Percentiles rank a stretch among this genome's conserved stretches.
Evolutionary conservation across 768 basidiomycete genomes (phyloP).

Genomic region (Cyclocybe cylindracea): DNA sequence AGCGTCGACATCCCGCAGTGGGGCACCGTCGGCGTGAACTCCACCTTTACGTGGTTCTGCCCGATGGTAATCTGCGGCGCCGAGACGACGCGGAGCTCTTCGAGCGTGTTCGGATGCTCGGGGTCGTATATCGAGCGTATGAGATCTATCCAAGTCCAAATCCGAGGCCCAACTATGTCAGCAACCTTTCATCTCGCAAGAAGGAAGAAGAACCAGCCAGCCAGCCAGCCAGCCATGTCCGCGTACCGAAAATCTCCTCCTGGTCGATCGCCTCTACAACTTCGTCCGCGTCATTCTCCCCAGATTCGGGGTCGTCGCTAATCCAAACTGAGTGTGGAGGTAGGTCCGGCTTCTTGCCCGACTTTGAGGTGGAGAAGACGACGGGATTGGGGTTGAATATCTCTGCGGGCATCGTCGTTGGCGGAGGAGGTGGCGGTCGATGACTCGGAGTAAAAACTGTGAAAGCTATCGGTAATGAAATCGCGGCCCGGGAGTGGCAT

Average conservation of each 20-base stretch:
- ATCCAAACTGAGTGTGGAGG: conserved; percentile 64
- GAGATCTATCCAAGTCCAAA: conserved; percentile 55
- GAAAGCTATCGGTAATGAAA: too few species aligned
- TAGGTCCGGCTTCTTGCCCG: conserved; percentile 37
- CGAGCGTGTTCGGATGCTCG: conserved; percentile 91
- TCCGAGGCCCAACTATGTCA: too few species aligned
- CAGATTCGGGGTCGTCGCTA: conserved; percentile 42
- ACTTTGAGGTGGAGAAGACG: conserved; percentile 62
- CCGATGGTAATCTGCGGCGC: conserved; percentile 71
- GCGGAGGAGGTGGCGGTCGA: conserved; percentile 13
- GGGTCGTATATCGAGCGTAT: conserved; percentile 93
- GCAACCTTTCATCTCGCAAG: neutral
- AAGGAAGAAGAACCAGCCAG: neutral
- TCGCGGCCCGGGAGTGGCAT: too few species aligned
- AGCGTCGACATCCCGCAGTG: conserved; percentile 98
- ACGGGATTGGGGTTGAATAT: conserved; percentile 91
- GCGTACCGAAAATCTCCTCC: conserved; percentile 88
- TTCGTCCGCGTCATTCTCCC: conserved; percentile 48
- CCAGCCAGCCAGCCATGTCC: neutral
- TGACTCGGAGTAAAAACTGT: too few species aligned
- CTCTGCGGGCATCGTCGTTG: conserved; percentile 48
- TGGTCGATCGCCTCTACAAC: conserved; percentile 75
- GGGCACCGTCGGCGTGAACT: conserved; percentile 97
- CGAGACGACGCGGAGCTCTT: conserved; percentile 94
- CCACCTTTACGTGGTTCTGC: conserved; percentile 74